Evolutionary conservation across 495 filamentous ascomycete species (phyloP).

Genomic region (Talaromyces adpressus): DNA sequence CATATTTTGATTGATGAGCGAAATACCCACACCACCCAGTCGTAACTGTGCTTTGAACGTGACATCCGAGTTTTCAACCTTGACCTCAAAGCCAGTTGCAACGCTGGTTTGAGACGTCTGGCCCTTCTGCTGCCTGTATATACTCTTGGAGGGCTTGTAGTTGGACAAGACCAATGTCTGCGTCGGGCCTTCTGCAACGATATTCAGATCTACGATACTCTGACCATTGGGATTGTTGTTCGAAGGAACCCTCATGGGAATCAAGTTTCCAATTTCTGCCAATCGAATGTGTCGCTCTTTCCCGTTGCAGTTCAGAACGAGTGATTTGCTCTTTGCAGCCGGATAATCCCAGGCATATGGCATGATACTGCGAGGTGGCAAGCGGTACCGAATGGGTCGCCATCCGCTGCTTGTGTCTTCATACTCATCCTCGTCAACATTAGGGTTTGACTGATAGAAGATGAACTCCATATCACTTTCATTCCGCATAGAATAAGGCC

Average conservation of each 20-base stretch:
- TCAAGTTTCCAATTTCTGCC: slow-evolving; percentile 89
- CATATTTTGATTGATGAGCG: slow-evolving; percentile 84
- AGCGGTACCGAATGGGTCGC: slow-evolving; percentile 85
- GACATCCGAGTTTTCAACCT: slow-evolving; percentile 75
- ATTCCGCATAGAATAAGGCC: slow-evolving; percentile 98
- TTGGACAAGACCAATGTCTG: slow-evolving; percentile 94
- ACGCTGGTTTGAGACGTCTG: slow-evolving; percentile 52
- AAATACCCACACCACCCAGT: slow-evolving; percentile 87
- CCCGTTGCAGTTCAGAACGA: slow-evolving; percentile 70
- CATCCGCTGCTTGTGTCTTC: slow-evolving; percentile 74
- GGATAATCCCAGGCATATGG: slow-evolving; percentile 99
- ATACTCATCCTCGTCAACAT: slow-evolving; percentile 73
- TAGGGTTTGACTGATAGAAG: slow-evolving; percentile 81
- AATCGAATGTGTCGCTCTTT: slow-evolving; percentile 87
- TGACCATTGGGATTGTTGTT: slow-evolving; percentile 45
- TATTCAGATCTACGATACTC: slow-evolving; percentile 92
- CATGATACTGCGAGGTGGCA: slow-evolving; percentile 95
- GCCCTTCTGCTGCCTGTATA: slow-evolving; percentile 76
- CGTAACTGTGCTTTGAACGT: slow-evolving; percentile 84
- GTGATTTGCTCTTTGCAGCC: slow-evolving; percentile 89
- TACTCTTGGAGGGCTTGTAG: slow-evolving; percentile 85
- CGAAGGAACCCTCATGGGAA: slow-evolving; percentile 72
- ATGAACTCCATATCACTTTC: slow-evolving; percentile 94
- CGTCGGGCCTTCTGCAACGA: slow-evolving; percentile 87
- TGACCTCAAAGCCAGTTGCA: slow-evolving; percentile 79